Base-by-base conservation (phyloP, 2,329 filamentous ascomycete genomes). In the Pezicula rhizophila region DNA sequence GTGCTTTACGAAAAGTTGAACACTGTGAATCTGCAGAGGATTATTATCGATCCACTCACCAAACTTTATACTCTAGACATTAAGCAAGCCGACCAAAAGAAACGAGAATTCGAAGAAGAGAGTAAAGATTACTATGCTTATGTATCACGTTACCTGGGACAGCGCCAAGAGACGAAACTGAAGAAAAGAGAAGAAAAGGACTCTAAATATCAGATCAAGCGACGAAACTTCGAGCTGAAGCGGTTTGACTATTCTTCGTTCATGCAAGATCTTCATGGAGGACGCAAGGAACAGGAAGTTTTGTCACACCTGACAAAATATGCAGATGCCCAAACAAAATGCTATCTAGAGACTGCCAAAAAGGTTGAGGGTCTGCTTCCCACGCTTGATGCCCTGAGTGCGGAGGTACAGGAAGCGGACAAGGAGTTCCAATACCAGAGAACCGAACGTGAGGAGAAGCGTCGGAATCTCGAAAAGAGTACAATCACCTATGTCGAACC, bases 241-340 rank as follows among this genome's bases (percentile, higher is more conserved):
- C 85, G 95, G 8, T 99, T 99, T 62, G 95, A 99, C 68, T 99
- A 99, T 66, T 97, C 92, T 3, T 96, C 89, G 12, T 99, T 97
- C 64, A 95, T 99, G 88, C 92, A 97, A 62, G 93, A 99, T 71
- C 76, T 99, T n/a, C 93, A 97, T 55, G 93, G 93, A 26, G 93
- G 93, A n/a, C 85, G 93, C 54, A 99, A 97, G 66, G 93, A 99
- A 61, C 93, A 97, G 63, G 93, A 99, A 66, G 88, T 99, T 4
- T 70, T 99, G 26, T 97, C 92, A 1, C 88, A 96, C 64, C 76
- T 99, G 28, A 99, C 93, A 2, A 92, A 86, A 64, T 99, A 91
- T 65, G 95, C 95, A 8, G 90, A 95, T 64, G 82, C 85, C 3
- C 93, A 99, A 64, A 89, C 93, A 14, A 85, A 81, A 60, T 84